Evolutionary conservation across 257 asterid species (phyloP), one percentile per base, ranked within the genome.

Genomic region (Plantago elongata): DNA sequence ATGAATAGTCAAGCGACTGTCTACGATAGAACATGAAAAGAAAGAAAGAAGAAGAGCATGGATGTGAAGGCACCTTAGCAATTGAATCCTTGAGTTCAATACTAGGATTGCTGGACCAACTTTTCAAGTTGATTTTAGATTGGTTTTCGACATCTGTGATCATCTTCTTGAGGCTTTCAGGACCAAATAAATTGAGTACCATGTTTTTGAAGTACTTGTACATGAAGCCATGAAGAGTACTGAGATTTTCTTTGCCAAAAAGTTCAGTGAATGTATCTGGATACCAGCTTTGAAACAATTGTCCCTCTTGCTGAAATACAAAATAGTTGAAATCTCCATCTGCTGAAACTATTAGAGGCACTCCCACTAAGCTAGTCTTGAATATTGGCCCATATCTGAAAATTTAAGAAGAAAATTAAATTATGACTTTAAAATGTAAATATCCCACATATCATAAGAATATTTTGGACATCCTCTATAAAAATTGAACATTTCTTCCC

Each of bases 151-250:
- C 85, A 29, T 89, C 95, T 1, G 83, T 81, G 48, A 89, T 69
- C 93, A 86, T 85, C 75, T 76, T 82, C 45, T 81, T 89, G 47
- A 89, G 83, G 64, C 82, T 77, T 73, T 89, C 95, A 0, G 89
- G 86, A 51, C 97, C 97, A 44, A 89, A 81, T 14, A 84, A 82
- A 74, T 78, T 78, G 42, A 89, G 68, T 51, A 84, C 85, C 94
- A 86, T 78, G 78, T 83, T 89, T 73, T 81, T 86, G 13, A 89
- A 84, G 76, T 86, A 86, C 81, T 89, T 89, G 74, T 81, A 83
- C 91, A 84, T 79, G 50, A 79, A 78, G 3, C 97, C 97, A 76
- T 84, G 95, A 71, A 84, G 63, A 13, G 83, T 81, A 46, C 89
- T 89, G 9, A 89, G 87, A 73, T 83, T 84, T 47, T 83, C 86